Evolutionary conservation across 2,329 filamentous ascomycete species (phyloP).

Genomic region (Aspergillus ustus): DNA sequence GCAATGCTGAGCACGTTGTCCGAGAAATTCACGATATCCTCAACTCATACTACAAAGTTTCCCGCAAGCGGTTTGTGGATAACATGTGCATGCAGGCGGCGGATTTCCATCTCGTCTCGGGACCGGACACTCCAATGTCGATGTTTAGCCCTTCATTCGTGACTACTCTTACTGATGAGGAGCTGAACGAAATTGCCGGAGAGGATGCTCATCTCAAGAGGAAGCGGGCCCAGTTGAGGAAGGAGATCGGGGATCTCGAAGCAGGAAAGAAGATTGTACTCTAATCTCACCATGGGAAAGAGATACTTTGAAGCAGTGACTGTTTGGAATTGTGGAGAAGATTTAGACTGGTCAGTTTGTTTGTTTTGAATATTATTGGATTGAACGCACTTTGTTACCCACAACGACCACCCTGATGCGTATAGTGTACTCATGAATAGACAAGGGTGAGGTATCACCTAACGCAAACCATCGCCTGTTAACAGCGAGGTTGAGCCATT

Average conservation of each 20-base stretch:
- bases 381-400: no score
- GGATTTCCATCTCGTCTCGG: slow-evolving; percentile 58
- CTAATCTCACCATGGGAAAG: background rate
- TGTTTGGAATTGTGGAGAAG: no score
- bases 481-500: no score
- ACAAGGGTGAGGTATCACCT: no score
- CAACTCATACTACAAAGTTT: slow-evolving; percentile 64
- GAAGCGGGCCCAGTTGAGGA: slow-evolving; percentile 50
- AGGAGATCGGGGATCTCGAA: slow-evolving; percentile 53
- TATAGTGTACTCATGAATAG: no score
- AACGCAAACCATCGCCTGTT: no score
- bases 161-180: slow-evolving; percentile 49
- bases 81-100: slow-evolving; percentile 63
- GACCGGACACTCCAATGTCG: slow-evolving; percentile 55
- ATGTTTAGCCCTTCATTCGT: slow-evolving; percentile 60
- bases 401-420: no score
- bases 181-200: slow-evolving; percentile 62
- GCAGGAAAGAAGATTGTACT: slow-evolving; percentile 38
- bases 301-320: no score
- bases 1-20: slow-evolving; percentile 22
- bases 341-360: no score
- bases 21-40: slow-evolving; percentile 65
- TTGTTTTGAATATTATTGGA: no score
- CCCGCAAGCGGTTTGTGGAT: slow-evolving; percentile 66
- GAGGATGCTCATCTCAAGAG: slow-evolving; percentile 54